Base-by-base conservation (phyloP, 139 green algal species). In the Chlamydomonas sp. region DNA sequence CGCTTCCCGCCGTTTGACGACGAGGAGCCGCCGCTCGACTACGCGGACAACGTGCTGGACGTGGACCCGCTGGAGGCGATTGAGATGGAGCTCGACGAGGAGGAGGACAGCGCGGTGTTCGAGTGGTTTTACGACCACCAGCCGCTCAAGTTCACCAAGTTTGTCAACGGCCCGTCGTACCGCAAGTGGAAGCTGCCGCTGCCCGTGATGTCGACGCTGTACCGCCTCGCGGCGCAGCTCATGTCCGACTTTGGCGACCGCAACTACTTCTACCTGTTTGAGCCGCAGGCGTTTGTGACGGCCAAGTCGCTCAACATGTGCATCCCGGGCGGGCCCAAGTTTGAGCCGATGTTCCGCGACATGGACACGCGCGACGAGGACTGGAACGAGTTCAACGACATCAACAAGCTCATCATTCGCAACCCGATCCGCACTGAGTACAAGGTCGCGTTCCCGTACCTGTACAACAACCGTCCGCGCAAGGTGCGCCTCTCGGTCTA, bases 321-420 rank as follows among this genome's bases (percentile, higher is more conserved):
- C 87, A 98, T 99, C 67, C 95, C 95, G 28, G 95, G 95, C 1
- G 95, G 95, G 1, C 95, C 95, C 74, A 99, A 99, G 85, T 99
- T 96, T 74, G 95, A 99, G 89, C 95, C 95, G 28, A 82, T 99
- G 60, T 99, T 91, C 85, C 79, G 92, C 4, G 95, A 99, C 85
- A 96, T 95, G 86, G 92, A 96, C 79, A 89, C 85, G 39, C 78
- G 88, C 5, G 90, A 96, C 68, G 87, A 92, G 81, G 95, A 99
- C 84, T 99, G 95, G 95, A 98, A 99, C 79, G 95, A 99, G 87
- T 99, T 99, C 85, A 99, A 99, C 79, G 95, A 99, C 84, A 98
- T 99, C 81, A 96, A 96, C 88, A 99, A 99, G 90, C 90, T 99
- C 73, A 98, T 99, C 88, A 98, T 99, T 76, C 84, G 95, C 26